These are phyloP conservation scores for Cladophialophora bantiana DNA, from an alignment of 2,329 filamentous ascomycete genomes.

Conservation along the genomic window DNA sequence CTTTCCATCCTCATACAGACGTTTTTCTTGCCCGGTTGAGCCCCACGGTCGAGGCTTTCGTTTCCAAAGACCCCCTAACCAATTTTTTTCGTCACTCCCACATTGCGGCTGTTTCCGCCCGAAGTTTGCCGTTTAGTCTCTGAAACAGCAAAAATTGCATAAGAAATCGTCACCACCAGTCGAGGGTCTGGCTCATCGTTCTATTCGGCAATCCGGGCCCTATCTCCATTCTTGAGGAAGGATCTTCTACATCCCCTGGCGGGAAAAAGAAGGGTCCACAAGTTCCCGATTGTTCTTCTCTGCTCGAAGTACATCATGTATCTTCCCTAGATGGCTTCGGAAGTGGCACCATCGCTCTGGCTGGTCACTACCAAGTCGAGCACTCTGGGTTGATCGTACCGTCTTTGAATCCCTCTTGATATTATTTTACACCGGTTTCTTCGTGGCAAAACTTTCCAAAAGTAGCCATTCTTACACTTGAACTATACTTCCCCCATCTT, in stretches of 20 bases:
- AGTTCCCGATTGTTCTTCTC: neutral
- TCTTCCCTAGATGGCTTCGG: conserved; percentile 3
- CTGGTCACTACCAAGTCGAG: neutral
- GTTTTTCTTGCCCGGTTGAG: neutral
- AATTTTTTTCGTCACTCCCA: conserved; percentile 4
- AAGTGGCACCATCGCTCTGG: conserved; percentile 1
- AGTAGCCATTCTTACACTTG: conserved; percentile 14
- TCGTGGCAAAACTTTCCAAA: conserved; percentile 4
- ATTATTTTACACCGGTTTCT: neutral
- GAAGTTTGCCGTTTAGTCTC: neutral
- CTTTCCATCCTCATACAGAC: neutral
- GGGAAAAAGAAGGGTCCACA: neutral
- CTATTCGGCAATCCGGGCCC: neutral
- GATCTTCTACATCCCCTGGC: neutral
- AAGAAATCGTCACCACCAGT: conserved; percentile 18
- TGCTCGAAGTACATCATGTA: neutral
- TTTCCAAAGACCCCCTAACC: neutral
- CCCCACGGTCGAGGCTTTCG: neutral
- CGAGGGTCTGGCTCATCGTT: neutral
- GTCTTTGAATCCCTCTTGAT: neutral
- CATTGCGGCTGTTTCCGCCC: conserved; percentile 16
- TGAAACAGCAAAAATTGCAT: conserved; percentile 12
- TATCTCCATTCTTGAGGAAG: neutral
- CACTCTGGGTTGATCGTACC: conserved; percentile 1
- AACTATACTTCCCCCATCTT: conserved; percentile 3